Evolutionary conservation across 768 basidiomycete species (phyloP), one percentile per base, ranked within the genome.

Genomic region (Rhodocollybia butyracea): DNA sequence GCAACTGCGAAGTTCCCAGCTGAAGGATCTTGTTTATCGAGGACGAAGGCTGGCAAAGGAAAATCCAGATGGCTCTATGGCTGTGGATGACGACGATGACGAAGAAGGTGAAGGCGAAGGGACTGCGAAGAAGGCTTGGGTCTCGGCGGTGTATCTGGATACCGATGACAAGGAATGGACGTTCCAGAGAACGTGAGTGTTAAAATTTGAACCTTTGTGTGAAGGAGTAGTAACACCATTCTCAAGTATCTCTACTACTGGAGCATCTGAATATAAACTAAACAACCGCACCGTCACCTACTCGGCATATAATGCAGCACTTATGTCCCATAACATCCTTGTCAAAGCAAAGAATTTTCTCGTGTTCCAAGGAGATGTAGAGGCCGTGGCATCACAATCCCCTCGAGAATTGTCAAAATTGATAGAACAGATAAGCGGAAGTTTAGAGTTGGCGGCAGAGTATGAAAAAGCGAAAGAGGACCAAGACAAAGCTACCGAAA

Each of bases 331-430:
- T 65, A 97, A 98, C 64, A 92, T 99, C 64, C 89, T 98, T 45
- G 94, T 98, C 64, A 98, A 97, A 73, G 97, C 97, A 12, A 98
- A 98, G 76, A 98, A 98, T 74, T 99, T 98, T 65, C 86, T 98
- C 51, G 97, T 98, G 11, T 98, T 99, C 75, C 97, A 99, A 66
- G 97, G 97, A 50, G 97, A 98, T 66, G 97, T 99, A 30, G 97
- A 99, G 72, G 92, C 94, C 2, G 92, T 99, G 31, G 97, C 97
- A 0, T 91, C 91, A 2, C 97, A 99, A 62, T 94, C 91, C 1
- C 84, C 97, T 15, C 86, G 86, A 56, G 94, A 96, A 62, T 83
- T 98, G 21, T 81, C 95, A 0, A 83, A 84, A 17, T 85, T 98
- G 30, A 89, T 99, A 43, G 97, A 99, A 61, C 94, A 98, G 67